Base-by-base conservation (phyloP, 805 yeast species). In the Scheffersomyces coipomensis region DNA sequence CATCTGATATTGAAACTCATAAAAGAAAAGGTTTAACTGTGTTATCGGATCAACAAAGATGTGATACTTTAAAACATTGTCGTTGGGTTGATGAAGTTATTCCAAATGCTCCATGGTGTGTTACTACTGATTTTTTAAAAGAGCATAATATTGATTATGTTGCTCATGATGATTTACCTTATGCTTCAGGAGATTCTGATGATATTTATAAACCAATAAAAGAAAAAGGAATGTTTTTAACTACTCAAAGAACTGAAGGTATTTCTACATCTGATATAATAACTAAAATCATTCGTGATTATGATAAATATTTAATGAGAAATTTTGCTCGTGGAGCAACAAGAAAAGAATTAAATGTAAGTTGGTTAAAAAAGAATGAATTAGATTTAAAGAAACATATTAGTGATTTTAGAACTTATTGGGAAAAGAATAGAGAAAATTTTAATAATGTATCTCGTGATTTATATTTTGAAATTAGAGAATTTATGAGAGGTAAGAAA, bases 271-370 rank as follows among this genome's bases (percentile, higher is more conserved):
- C 95, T 24, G 98, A 91, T 61, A 91, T 93, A 49, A 93, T 93
- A 56, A 91, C 98, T 45, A 88, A 86, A 58, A 88, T 93, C 52
- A 90, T 93, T 52, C 78, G 93, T 52, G 98, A 93, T 66, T 93
- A 93, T 66, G 99, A 93, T 70, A 88, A 90, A 67, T 93, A 93
- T 63, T 71, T 93, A 62, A 85, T 91, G 93, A 81, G 99, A 60
- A 93, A 93, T 68, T 91, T 93, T 64, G 96, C 97, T 12, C 78
- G 99, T 49, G 99, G 99, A 34, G 98, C 97, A 9, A 86, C 97
- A 2, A 78, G 99, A 56, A 88, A 93, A 61, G 99, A 93, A 56
- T 77, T 93, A 54, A 93, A 93, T 56, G 98, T 93, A 16, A 85
- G 96, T 22, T 93, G 99, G 99, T 74, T 93, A 52, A 93, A 93